Base-by-base conservation (phyloP, 2,329 filamentous ascomycete species). In the Verticillium nonalfalfae region DNA sequence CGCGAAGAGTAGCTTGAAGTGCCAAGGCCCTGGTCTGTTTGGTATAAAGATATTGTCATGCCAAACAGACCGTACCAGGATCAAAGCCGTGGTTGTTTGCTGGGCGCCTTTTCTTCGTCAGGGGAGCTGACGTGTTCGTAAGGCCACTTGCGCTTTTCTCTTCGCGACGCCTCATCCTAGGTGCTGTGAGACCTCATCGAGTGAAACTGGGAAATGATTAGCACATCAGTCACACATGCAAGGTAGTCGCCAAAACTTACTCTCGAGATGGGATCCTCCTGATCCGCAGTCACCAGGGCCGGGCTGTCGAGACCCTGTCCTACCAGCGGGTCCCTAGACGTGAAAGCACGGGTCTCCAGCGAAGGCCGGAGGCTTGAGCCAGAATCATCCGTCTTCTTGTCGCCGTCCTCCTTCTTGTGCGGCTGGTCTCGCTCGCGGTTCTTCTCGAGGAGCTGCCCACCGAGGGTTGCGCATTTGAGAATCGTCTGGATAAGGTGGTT, bases 401-500 rank as follows among this genome's bases (percentile, higher is more conserved):
- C 72, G 64, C 70, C 68, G 59, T 75, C 71, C 60, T 76, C 71
- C 65, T 76, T 74, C 64, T 80, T 81, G 59, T 81, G 81, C 65
- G 73, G 82, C 67, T 82, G 76, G 73, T 85, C 85, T 62, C 81
- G 79, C 72, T 88, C 85, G 58, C 85, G 78, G 69, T 89, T 89
- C 75, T 92, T 90, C 73, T 95, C 91, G 59, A 94, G 83, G 59
- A 96, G 81, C 58, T 89, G 89, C 56, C 91, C 90, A 62, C 94
- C 93, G 38, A 98, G 87, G 4, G 95, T 97, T 13, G 93, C 94
- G 73, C 94, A 98, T 75, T 97, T 97, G 66, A 98, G 85, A 63
- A 99, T 98, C 1, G 93, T 97, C 78, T 98, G 94, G 70, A 98
- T 97, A 71, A 98, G 88, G 74, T 97, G 92, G 73, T 96, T 97